A percentile compares a stretch with the other conserved stretches of the same genome.
Evolutionary conservation across 192 early-diverging fungal genomes (phyloP).

Genomic region (Entrophospora sp.): DNA sequence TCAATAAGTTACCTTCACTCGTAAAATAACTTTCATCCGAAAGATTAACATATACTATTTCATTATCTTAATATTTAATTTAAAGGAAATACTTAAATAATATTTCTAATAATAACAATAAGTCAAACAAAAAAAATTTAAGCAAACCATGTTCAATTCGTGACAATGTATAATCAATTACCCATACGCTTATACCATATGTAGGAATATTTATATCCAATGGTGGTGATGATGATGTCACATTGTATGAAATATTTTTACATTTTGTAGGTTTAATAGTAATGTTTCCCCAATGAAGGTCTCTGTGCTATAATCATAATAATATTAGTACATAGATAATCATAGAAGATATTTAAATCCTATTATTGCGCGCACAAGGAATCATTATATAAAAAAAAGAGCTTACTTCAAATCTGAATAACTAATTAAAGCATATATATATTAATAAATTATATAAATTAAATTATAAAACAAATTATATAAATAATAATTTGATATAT

Average conservation of each 20-base stretch:
- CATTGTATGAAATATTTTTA: neutral
- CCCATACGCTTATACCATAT: slow-evolving; percentile 50
- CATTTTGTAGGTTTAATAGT: slow-evolving; percentile 36
- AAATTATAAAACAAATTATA: too few species aligned
- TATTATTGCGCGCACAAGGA: too few species aligned
- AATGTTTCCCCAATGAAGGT: slow-evolving; percentile 70
- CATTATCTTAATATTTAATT: slow-evolving; percentile 8
- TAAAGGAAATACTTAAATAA: neutral
- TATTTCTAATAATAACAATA: neutral
- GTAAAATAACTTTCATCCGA: slow-evolving; percentile 45
- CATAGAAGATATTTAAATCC: too few species aligned
- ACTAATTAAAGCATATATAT: too few species aligned
- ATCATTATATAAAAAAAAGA: too few species aligned
- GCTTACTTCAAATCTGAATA: slow-evolving; percentile 18
- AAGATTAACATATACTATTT: slow-evolving; percentile 45
- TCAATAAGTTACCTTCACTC: slow-evolving; percentile 21
- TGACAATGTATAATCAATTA: slow-evolving; percentile 70
- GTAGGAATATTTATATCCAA: slow-evolving; percentile 30
- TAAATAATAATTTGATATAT: neutral
- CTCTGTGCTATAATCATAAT: slow-evolving; percentile 62
- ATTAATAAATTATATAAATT: too few species aligned
- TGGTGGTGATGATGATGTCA: slow-evolving; percentile 11
- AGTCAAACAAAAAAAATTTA: neutral
- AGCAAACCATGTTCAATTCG: slow-evolving; percentile 39
- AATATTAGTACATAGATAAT: too few species aligned